Evolutionary conservation across 108 stramenopile species (phyloP), one percentile per base, ranked within the genome.

Genomic region (Cyclotella choctawhatcheeana): DNA sequence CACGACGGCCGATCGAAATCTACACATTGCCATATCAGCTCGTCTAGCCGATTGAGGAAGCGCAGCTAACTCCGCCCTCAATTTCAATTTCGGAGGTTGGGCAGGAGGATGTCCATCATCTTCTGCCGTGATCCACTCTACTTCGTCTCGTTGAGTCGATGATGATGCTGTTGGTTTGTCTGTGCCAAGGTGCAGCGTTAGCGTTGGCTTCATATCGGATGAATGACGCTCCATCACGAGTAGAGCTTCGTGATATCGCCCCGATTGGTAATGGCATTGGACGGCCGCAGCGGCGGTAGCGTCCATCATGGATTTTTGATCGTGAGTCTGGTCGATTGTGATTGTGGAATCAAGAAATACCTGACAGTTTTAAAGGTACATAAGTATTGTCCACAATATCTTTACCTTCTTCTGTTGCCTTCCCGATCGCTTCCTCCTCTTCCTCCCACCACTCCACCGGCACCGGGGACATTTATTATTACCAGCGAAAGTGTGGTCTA

Each of bases 11-110:
- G 62, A 77, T 48, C 81, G 76, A 52, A 82, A 82, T 44, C 71
- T 71, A 34, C 76, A 73, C 81, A 82, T 77, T 22, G 81, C 63
- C 13, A 74, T 26, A 68, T 82, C 81, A 12, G 81, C 76, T 27
- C 71, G 76, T 13, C 55, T 51, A 7, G 81, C 77, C 35, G 54
- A 18, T 3, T 22, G 12, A 24, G 81, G 71, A 17, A 81, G 34
- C 10, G 80, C 71, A 27, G 65, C 30, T 27, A 77, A 76, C 26
- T 79, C 78, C 32, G 59, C 59, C 37, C 69, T 56, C 29, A 30
- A 31, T 1, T 56, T 30, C 27, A 30, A 56, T 0, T 0, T 30
- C 1, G 12, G 44, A 21, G 16, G 0, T 29, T 27, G 3, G 22
- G 18, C 48, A 12, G 31, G 27, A 50, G 25, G 2, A 50, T n/a